Evolutionary conservation across 352 stramenopile species (phyloP).

Genomic region (Globisporangium irregulare): DNA sequence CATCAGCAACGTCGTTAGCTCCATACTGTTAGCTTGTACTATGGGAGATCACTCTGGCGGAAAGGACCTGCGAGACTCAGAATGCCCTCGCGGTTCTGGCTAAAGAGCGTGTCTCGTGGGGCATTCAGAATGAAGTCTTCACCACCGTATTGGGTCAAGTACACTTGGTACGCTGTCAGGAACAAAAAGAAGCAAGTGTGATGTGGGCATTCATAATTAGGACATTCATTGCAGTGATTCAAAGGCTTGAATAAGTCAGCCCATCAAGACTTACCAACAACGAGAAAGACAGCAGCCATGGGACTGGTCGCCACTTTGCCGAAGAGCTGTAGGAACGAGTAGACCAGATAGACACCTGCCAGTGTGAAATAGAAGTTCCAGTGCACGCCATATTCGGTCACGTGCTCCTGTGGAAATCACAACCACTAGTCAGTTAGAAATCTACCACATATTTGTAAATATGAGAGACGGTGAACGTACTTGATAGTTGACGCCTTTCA

Average conservation of each 20-base stretch:
- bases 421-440: not conserved
- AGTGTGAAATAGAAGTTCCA: conserved; percentile 99
- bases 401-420: conserved; percentile 77
- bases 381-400: conserved; percentile 98
- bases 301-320: conserved; percentile 46
- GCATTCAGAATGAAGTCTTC: conserved; percentile 79
- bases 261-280: conserved; percentile 28
- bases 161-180: conserved; percentile 74
- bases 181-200: conserved; percentile 1
- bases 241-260: not conserved
- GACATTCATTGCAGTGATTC: too few species aligned
- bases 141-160: conserved; percentile 64
- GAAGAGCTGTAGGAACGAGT: conserved; percentile 51
- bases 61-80: conserved; percentile 80
- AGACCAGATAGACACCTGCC: conserved; percentile 72
- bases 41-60: not conserved
- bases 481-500: conserved; percentile 87
- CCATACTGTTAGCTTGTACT: not conserved
- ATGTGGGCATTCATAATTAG: not conserved
- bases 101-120: conserved; percentile 75
- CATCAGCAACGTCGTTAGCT: not conserved
- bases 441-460: not conserved
- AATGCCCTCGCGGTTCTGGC: conserved; percentile 95
- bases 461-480: conserved; percentile 30
- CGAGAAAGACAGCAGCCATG: conserved; percentile 36